Conservation (phyloP, 805 yeast species). For the Ogataea minuta region DNA sequence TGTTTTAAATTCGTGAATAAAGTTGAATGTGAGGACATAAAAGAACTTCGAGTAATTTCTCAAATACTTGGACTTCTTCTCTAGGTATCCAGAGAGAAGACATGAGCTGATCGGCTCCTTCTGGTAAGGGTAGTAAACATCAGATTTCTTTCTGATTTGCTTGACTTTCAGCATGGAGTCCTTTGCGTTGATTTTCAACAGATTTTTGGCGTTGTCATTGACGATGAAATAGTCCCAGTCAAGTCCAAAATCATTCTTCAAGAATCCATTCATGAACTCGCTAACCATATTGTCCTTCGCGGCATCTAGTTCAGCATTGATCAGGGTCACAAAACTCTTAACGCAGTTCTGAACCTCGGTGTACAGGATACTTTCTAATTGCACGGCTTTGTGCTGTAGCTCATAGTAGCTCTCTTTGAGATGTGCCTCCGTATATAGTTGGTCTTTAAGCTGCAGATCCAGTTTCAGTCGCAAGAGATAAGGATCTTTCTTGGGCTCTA, state of each 20-base stretch:
- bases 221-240: constrained; percentile 71
- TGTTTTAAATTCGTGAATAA: constrained; percentile 63
- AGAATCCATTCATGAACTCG: constrained; percentile 49
- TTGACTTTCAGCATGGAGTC: constrained; percentile 33
- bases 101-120: constrained; percentile 49
- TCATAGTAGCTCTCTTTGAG: constrained; percentile 64
- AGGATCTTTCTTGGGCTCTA: constrained; percentile 49
- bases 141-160: constrained; percentile 46
- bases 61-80: constrained; percentile 59
- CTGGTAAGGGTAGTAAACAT: constrained; percentile 52
- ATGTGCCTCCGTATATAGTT: constrained; percentile 61
- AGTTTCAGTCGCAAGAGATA: constrained; percentile 58
- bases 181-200: constrained; percentile 37
- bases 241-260: constrained; percentile 55
- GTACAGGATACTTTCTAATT: constrained; percentile 61
- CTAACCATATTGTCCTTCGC: constrained; percentile 51
- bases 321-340: constrained; percentile 47
- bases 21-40: constrained; percentile 67
- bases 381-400: constrained; percentile 62
- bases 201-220: constrained; percentile 41
- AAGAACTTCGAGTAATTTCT: constrained; percentile 61
- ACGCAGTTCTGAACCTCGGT: constrained; percentile 59
- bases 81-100: constrained; percentile 57
- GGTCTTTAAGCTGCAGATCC: constrained; percentile 65
- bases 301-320: constrained; percentile 49